phyloP scores from a whole-genome alignment of 352 stramenopile species.

The Globisporangium irregulare region DNA sequence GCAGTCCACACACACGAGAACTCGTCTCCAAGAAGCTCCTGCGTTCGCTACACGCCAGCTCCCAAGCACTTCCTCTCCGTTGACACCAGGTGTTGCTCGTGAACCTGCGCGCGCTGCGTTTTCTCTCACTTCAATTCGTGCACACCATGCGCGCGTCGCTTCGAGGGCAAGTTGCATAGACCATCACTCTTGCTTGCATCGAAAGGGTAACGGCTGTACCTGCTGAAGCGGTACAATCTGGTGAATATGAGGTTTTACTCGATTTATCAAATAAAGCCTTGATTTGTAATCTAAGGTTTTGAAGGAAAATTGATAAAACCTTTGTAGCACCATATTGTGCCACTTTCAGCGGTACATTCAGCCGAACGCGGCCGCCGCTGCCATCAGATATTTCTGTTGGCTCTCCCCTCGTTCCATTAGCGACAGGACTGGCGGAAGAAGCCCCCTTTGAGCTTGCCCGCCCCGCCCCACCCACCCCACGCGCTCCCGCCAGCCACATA shows the following conservation, averaged over 20 bases:
- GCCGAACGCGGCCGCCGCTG: neutral
- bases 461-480: neutral
- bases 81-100: neutral
- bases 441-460: conserved; percentile 7
- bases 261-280: neutral
- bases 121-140: neutral
- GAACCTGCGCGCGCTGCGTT: neutral
- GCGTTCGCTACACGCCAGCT: neutral
- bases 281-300: neutral
- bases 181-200: neutral
- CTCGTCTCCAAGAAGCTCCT: neutral
- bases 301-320: neutral
- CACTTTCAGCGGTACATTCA: conserved; percentile 4
- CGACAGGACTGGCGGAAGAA: neutral
- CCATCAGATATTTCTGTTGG: conserved; percentile 43
- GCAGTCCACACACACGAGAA: neutral
- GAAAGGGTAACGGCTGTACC: neutral
- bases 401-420: conserved; percentile 10
- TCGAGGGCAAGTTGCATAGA: conserved; percentile 1
- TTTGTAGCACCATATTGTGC: conserved; percentile 13
- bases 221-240: neutral
- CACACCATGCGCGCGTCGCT: neutral
- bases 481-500: conserved; percentile 16
- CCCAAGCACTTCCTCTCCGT: neutral
- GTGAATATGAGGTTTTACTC: neutral